Evolutionary conservation across 139 green algal genomes (phyloP).

Genomic region (Trebouxia sp.): DNA sequence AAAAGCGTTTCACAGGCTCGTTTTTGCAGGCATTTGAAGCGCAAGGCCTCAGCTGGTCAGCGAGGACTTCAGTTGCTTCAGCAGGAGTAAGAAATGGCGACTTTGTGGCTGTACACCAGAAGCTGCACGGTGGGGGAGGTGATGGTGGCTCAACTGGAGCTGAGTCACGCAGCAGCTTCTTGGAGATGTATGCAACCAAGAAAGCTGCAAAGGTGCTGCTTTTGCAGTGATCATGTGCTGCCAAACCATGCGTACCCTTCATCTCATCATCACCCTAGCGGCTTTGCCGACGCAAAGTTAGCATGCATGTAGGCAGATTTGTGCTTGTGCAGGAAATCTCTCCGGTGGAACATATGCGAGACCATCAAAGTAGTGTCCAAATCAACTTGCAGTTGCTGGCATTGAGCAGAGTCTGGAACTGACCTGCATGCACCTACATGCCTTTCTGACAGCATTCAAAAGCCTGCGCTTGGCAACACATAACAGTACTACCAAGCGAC

Average conservation of each 20-base stretch:
- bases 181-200: constrained; percentile 88
- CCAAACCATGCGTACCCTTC: not conserved
- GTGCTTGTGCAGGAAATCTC: too few species aligned
- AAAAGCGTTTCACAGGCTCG: too few species aligned
- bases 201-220: constrained; percentile 71
- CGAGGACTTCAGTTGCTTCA: not conserved
- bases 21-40: constrained; percentile 34
- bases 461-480: too few species aligned
- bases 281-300: too few species aligned
- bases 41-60: constrained; percentile 26
- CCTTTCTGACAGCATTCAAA: too few species aligned
- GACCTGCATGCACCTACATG: not conserved
- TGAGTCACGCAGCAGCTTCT: constrained; percentile 80
- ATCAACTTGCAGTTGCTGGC: too few species aligned
- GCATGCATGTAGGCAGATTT: too few species aligned
- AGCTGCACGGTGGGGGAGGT: constrained; percentile 73
- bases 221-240: not conserved
- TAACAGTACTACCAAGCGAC: too few species aligned
- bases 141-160: constrained; percentile 90
- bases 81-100: constrained; percentile 24
- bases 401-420: too few species aligned
- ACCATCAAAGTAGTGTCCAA: too few species aligned
- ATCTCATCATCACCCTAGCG: not conserved
- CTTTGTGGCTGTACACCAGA: constrained; percentile 44
- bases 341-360: too few species aligned